Percentiles rank a stretch among this genome's conserved stretches.
These are phyloP conservation scores for Lagerstroemia speciosa DNA, from an alignment of 345 rosid species.

Conservation along the genomic window DNA sequence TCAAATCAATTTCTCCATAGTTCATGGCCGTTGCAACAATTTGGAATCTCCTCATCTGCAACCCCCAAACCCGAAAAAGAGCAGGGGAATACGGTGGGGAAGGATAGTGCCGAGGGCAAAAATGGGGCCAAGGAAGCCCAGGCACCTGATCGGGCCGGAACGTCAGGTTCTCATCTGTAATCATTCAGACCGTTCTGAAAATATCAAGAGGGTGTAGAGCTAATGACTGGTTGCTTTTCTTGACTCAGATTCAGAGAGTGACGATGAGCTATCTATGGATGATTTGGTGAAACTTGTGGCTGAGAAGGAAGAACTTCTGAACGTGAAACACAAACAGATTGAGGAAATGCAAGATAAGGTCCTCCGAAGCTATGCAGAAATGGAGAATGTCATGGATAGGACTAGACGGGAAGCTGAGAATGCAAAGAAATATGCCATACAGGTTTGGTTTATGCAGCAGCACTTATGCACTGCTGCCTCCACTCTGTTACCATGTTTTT, in stretches of 20 bases:
- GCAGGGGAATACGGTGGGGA: constrained; percentile 19
- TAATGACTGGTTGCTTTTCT: constrained; percentile 12
- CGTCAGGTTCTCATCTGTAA: constrained; percentile 32
- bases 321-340: constrained; percentile 51
- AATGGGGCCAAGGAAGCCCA: constrained; percentile 23
- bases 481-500: background rate
- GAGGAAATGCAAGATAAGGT: constrained; percentile 73
- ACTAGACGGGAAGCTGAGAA: constrained; percentile 84
- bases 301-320: constrained; percentile 72
- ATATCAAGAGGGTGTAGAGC: constrained; percentile 27
- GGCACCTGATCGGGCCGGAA: constrained; percentile 14
- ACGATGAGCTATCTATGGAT: constrained; percentile 49
- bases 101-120: constrained; percentile 9
- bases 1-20: constrained; percentile 34
- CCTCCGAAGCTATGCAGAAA: constrained; percentile 74
- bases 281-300: constrained; percentile 68
- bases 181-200: constrained; percentile 15
- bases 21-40: constrained; percentile 36
- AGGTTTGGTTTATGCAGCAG: constrained; percentile 33
- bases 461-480: constrained; percentile 32
- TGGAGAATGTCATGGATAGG: constrained; percentile 83
- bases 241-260: constrained; percentile 41
- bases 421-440: constrained; percentile 81
- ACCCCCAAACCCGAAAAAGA: constrained; percentile 57
- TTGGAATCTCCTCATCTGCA: constrained; percentile 62